A percentile compares a stretch with the other conserved stretches of the same genome.
These are phyloP conservation scores for Calocybe cyanea DNA, from an alignment of 768 basidiomycete genomes.

Conservation along the genomic window DNA sequence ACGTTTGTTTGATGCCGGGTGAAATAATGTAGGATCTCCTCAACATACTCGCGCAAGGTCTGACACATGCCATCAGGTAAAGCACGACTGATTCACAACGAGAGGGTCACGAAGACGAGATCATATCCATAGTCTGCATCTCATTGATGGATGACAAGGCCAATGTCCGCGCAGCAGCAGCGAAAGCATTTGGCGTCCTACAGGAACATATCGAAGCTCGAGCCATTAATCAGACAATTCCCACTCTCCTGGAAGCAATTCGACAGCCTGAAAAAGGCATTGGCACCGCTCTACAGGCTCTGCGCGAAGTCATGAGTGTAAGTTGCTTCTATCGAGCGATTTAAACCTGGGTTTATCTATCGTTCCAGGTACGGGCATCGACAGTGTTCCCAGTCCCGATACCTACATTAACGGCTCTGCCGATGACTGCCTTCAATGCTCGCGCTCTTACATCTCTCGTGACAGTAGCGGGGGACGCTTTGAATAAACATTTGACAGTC, in stretches of 20 bases:
- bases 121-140: constrained; percentile 77
- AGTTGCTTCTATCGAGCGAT: constrained; percentile 24
- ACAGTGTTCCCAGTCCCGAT: constrained; percentile 98
- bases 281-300: constrained; percentile 91
- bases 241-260: constrained; percentile 89
- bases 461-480: constrained; percentile 86
- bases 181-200: constrained; percentile 83
- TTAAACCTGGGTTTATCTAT: constrained; percentile 5
- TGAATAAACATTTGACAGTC: constrained; percentile 77
- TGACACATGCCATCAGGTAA: constrained; percentile 43
- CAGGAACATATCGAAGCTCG: constrained; percentile 88
- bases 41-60: background rate
- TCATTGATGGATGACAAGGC: constrained; percentile 88
- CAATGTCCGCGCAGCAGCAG: constrained; percentile 85
- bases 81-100: constrained; percentile 80
- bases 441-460: constrained; percentile 87
- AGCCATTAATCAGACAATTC: constrained; percentile 95
- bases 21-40: constrained; percentile 74
- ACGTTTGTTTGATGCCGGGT: constrained; percentile 82
- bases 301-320: constrained; percentile 92
- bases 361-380: constrained; percentile 77
- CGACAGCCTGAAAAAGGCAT: constrained; percentile 90
- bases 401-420: constrained; percentile 84
- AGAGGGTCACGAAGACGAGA: constrained; percentile 85
- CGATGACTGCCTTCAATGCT: constrained; percentile 95